Evolutionary conservation across 306 rosid species (phyloP).

Genomic region (Vicia sativa): DNA sequence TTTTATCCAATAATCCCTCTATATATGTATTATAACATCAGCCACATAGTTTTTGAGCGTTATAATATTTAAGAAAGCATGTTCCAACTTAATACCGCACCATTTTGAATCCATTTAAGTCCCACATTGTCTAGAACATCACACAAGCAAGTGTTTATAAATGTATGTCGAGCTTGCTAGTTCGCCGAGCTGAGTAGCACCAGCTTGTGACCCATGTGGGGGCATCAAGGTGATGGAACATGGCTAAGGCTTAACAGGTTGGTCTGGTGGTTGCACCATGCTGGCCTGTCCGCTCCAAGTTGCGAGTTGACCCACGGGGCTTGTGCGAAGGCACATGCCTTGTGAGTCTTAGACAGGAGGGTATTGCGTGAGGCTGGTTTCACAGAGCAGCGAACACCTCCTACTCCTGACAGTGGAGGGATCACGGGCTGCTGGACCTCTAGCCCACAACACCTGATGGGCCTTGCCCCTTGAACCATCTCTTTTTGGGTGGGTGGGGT

Average conservation of each 20-base stretch:
- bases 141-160: background rate
- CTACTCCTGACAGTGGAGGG: too few relatives aligned
- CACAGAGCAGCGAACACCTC: too few relatives aligned
- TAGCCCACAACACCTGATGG: too few relatives aligned
- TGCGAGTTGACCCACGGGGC: background rate
- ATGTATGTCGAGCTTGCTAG: rapidly evolving
- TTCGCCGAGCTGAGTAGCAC: background rate
- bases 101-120: background rate
- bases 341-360: background rate
- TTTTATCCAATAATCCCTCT: too few relatives aligned
- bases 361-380: background rate
- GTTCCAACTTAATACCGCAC: too few relatives aligned
- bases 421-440: too few relatives aligned
- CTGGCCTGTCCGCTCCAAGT: background rate
- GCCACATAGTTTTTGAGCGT: too few relatives aligned
- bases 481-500: too few relatives aligned
- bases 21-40: too few relatives aligned
- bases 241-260: background rate
- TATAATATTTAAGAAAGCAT: too few relatives aligned
- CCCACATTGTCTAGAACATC: background rate
- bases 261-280: background rate
- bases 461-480: too few relatives aligned
- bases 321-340: background rate
- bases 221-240: background rate
- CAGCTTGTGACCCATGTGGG: background rate